Evolutionary conservation across 2,329 filamentous ascomycete genomes (phyloP).

Genomic region (Cladosporium sp.): DNA sequence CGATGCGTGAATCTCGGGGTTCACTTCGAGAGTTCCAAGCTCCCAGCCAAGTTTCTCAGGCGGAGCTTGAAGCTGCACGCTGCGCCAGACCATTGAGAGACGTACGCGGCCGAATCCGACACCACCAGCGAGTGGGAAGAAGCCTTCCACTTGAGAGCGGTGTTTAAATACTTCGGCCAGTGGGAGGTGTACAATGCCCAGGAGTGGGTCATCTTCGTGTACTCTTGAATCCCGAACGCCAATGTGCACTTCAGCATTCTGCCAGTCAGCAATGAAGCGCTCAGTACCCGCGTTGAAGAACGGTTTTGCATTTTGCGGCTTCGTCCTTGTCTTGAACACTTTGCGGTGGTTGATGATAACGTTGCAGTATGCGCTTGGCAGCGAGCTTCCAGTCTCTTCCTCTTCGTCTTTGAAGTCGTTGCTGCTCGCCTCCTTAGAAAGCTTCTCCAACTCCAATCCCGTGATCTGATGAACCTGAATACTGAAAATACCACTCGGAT

Average conservation of each 20-base stretch:
- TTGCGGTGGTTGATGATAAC: slow-evolving; percentile 70
- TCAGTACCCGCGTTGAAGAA: slow-evolving; percentile 76
- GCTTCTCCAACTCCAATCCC: slow-evolving; percentile 57
- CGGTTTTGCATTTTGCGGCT: slow-evolving; percentile 72
- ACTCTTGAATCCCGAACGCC: slow-evolving; percentile 63
- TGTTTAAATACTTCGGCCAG: slow-evolving; percentile 58
- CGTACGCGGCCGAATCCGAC: slow-evolving; percentile 66
- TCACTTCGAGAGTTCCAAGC: slow-evolving; percentile 63
- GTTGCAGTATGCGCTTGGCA: slow-evolving; percentile 67
- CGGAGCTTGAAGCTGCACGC: slow-evolving; percentile 59
- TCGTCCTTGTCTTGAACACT: slow-evolving; percentile 65
- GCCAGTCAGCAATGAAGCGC: slow-evolving; percentile 65
- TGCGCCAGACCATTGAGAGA: slow-evolving; percentile 69
- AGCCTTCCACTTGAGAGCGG: slow-evolving; percentile 60
- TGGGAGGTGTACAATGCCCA: slow-evolving; percentile 67
- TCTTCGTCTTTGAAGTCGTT: slow-evolving; percentile 48
- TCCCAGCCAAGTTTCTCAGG: slow-evolving; percentile 62
- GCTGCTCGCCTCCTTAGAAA: slow-evolving; percentile 51
- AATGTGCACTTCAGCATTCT: slow-evolving; percentile 61
- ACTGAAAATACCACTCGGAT: slow-evolving; percentile 62
- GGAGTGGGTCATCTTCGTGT: slow-evolving; percentile 63
- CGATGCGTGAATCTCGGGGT: slow-evolving; percentile 46
- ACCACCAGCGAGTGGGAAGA: slow-evolving; percentile 64
- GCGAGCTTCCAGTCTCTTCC: slow-evolving; percentile 56
- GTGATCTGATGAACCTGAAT: slow-evolving; percentile 71